These are phyloP conservation scores for Marasmius tenuissimus DNA, from an alignment of 1,284 basidiomycete genomes.

Conservation along the genomic window DNA sequence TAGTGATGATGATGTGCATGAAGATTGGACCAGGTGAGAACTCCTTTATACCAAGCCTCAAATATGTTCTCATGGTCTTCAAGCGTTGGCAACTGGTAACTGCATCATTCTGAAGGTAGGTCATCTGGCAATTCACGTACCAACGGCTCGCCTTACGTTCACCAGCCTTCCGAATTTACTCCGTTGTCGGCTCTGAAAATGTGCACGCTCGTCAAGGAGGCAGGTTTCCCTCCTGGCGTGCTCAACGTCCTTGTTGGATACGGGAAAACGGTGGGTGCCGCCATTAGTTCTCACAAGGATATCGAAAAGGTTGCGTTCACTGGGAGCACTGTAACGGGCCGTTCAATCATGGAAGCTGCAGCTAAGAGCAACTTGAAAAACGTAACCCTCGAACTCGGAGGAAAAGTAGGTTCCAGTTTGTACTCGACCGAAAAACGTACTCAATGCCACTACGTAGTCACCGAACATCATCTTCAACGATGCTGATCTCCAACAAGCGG, in stretches of 20 bases:
- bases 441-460: not conserved
- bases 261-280: slow-evolving; percentile 69
- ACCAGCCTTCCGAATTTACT: slow-evolving; percentile 79
- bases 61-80: not conserved
- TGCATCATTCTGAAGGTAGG: slow-evolving; percentile 69
- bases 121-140: slow-evolving; percentile 37
- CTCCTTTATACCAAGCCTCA: not conserved
- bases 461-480: slow-evolving; percentile 79
- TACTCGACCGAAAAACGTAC: not conserved
- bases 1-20: slow-evolving; percentile 60
- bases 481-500: slow-evolving; percentile 75
- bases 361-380: slow-evolving; percentile 74
- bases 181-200: slow-evolving; percentile 74
- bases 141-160: slow-evolving; percentile 38
- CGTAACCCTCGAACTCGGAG: slow-evolving; percentile 85
- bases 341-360: slow-evolving; percentile 74
- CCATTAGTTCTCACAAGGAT: slow-evolving; percentile 48
- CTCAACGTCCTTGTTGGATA: slow-evolving; percentile 48
- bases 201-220: slow-evolving; percentile 44
- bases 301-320: slow-evolving; percentile 72
- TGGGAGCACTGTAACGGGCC: slow-evolving; percentile 73
- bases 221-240: slow-evolving; percentile 63
- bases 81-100: slow-evolving; percentile 67
- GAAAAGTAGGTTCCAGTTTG: slow-evolving; percentile 57
- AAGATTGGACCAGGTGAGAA: slow-evolving; percentile 67